Percentiles rank a stretch among this genome's conserved stretches.
phyloP scores from a whole-genome alignment of 2,329 filamentous ascomycete species.

The Tolypocladium inflatum region DNA sequence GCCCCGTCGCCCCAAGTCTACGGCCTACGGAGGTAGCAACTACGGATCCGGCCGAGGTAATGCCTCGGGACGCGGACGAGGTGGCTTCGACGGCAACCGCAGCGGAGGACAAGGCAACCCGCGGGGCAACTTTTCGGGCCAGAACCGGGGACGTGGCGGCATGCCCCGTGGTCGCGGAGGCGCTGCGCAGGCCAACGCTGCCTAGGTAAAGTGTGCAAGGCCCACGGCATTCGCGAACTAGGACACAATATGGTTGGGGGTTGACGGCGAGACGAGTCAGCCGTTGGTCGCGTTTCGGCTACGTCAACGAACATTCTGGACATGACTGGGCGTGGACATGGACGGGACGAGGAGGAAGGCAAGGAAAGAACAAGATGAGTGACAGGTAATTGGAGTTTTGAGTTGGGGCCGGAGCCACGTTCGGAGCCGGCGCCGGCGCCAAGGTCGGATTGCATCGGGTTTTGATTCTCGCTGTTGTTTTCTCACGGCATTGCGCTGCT shows the following conservation, averaged over 20 bases:
- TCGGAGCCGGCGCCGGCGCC: slow-evolving; percentile 13
- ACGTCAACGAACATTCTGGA: background rate
- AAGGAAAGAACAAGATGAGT: background rate
- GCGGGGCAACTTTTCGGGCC: slow-evolving; percentile 62
- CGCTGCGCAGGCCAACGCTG: slow-evolving; percentile 39
- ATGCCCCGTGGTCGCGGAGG: slow-evolving; percentile 55
- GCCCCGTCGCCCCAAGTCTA: slow-evolving; percentile 71
- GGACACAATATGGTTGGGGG: background rate
- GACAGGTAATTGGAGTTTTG: slow-evolving; percentile 18
- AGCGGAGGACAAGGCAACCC: slow-evolving; percentile 49
- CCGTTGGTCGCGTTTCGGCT: background rate
- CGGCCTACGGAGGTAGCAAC: slow-evolving; percentile 60
- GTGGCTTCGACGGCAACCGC: slow-evolving; percentile 51
- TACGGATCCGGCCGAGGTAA: slow-evolving; percentile 54
- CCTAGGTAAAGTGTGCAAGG: slow-evolving; percentile 21
- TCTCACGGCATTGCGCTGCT: slow-evolving; percentile 10
- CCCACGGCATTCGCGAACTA: background rate
- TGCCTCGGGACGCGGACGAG: slow-evolving; percentile 53
- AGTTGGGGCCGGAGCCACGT: slow-evolving; percentile 22
- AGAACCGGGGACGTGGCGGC: slow-evolving; percentile 56
- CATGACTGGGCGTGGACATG: background rate
- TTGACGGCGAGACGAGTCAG: background rate
- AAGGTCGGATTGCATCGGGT: slow-evolving; percentile 10
- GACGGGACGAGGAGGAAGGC: background rate
- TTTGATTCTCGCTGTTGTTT: slow-evolving; percentile 7